Percentiles rank a stretch among this genome's conserved stretches.
These are phyloP conservation scores for Psidium friedrichsthalianum DNA, from an alignment of 345 rosid genomes.

Conservation along the genomic window DNA sequence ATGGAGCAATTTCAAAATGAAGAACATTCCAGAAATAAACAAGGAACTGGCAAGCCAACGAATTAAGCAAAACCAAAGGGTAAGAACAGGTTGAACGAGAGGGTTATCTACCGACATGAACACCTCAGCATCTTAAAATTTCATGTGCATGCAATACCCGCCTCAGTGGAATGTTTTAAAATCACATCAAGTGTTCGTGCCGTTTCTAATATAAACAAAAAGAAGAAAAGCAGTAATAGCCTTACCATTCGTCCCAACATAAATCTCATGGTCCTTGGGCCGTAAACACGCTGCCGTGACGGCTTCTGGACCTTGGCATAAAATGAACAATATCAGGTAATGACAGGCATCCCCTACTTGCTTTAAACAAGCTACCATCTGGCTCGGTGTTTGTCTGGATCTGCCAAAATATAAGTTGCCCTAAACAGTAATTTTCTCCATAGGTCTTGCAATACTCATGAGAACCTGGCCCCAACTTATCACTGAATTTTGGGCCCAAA, in stretches of 20 bases:
- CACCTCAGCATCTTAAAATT: not conserved
- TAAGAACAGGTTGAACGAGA: not conserved
- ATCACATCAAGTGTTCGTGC: not conserved
- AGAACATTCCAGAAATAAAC: not conserved
- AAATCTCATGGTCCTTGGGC: constrained; percentile 56
- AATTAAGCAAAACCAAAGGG: not conserved
- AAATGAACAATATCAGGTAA: constrained; percentile 80
- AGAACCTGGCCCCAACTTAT: constrained; percentile 54
- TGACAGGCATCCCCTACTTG: constrained; percentile 81
- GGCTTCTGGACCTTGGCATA: constrained; percentile 81
- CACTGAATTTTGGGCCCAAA: constrained; percentile 75
- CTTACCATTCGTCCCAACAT: constrained; percentile 87
- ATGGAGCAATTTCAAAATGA: not conserved
- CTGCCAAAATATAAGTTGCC: constrained; percentile 96
- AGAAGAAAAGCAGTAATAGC: not conserved
- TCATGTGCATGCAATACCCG: not conserved
- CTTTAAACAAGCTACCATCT: constrained; percentile 57
- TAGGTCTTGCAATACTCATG: constrained; percentile 81
- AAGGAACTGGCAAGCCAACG: not conserved
- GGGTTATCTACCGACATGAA: not conserved
- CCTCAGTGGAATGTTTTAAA: not conserved
- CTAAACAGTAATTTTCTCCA: constrained; percentile 90
- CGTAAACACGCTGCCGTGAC: constrained; percentile 72
- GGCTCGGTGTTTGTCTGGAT: constrained; percentile 77
- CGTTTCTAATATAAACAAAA: not conserved